Base-by-base conservation (phyloP, 495 filamentous ascomycete species). In the Hyaloscypha finlandica region DNA sequence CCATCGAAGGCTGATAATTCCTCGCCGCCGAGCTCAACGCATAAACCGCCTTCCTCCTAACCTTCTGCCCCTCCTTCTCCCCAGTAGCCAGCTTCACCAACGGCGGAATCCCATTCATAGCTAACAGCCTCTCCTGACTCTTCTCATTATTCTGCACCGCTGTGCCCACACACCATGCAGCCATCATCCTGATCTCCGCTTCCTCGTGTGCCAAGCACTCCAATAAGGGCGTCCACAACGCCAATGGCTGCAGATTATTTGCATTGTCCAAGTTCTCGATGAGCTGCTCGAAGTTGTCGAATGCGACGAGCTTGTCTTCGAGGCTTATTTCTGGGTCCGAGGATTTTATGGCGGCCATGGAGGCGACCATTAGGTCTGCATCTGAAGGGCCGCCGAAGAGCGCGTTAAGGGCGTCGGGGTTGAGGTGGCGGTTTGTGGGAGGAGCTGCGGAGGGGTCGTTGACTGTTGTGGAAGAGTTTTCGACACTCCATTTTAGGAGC, bases 281-380 rank as follows among this genome's bases (percentile, higher is more conserved):
- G 51, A 97, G 80, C 75, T 96, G 90, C 80, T 97, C 93, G 60
- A 98, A 90, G 80, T 97, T 96, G 83, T 99, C 95, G 77, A 97
- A 96, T 35, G 96, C 96, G 57, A 86, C 87, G 45, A 96, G 74
- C 77, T 91, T 92, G 75, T 94, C 86, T 52, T 94, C 88, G 64
- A 96, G 81, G 8, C 85, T 81, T 37, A 88, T 74, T 20, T 80
- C 81, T 6, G 83, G 76, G 69, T 92, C 85, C 6, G 85, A 74
- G 0, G 82, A 86, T 22, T 79, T 80, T 64, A 97, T 86, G 37
- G 89, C 86, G 19, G 81, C 84, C 86, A 99, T 95, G 56, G 90
- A 83, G 39, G 87, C 86, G 60, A 85, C 86, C 95, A 99, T 98
- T 14, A 93, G 82, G 51, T 97, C 92, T 8, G 94, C 92, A 61